These are phyloP conservation scores for Kokia cookei DNA, from an alignment of 441 rosid genomes.

Conservation along the genomic window DNA sequence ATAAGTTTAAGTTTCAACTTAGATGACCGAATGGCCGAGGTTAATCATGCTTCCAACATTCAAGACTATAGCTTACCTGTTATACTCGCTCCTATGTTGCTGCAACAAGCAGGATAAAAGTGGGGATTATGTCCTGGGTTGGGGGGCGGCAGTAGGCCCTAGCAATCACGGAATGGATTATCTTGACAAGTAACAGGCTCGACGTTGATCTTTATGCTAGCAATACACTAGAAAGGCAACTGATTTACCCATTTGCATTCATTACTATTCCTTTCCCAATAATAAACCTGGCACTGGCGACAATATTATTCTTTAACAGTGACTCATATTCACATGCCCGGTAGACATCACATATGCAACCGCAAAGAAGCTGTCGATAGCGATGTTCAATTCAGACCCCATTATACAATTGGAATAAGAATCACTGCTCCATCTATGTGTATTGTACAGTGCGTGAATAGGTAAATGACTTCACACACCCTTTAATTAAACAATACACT, in stretches of 20 bases:
- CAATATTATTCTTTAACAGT: neutral
- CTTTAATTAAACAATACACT: neutral
- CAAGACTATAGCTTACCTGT: neutral
- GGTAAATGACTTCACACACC: neutral
- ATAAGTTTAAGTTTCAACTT: neutral
- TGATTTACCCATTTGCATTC: neutral
- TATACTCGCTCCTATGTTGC: neutral
- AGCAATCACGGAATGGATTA: neutral
- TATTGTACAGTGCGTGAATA: neutral
- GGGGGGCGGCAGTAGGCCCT: neutral
- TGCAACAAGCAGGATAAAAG: neutral
- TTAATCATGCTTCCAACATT: neutral
- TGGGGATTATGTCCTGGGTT: neutral
- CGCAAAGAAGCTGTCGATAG: neutral
- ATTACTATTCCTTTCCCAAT: neutral
- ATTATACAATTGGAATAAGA: conserved; percentile 2
- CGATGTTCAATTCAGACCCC: neutral
- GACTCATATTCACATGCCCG: neutral
- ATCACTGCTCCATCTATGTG: neutral
- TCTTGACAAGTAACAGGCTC: neutral
- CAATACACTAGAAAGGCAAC: neutral
- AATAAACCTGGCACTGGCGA: neutral
- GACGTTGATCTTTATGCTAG: neutral
- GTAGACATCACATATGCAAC: neutral
- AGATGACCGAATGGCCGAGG: neutral